Evolutionary conservation across 805 yeast species (phyloP).

Genomic region (Metschnikowia drakensbergensis): DNA sequence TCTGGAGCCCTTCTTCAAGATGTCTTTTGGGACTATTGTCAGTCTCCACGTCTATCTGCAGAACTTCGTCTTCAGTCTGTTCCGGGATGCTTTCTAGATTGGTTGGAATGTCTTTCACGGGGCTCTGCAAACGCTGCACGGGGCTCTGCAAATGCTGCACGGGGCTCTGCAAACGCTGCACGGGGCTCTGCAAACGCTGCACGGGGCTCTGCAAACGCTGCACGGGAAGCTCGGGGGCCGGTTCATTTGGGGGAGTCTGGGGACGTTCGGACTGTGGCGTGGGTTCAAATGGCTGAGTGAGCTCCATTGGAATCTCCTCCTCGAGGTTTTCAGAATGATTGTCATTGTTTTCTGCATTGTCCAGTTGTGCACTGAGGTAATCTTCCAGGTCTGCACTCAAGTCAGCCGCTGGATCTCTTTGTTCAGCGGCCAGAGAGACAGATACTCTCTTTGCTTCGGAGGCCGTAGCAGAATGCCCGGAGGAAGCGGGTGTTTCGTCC

Average conservation of each 20-base stretch:
- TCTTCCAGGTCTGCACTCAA: not conserved
- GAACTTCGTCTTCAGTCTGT: not conserved
- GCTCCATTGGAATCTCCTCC: slow-evolving; percentile 23
- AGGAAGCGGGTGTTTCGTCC: too few relatives aligned
- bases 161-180: not conserved
- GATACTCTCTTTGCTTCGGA: too few relatives aligned
- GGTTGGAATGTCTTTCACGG: not conserved
- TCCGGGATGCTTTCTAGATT: slow-evolving; percentile 2
- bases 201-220: not conserved
- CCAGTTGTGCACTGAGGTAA: not conserved
- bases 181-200: not conserved
- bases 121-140: not conserved
- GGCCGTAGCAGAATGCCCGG: too few relatives aligned
- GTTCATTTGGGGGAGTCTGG: not conserved
- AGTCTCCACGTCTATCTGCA: not conserved
- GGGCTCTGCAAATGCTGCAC: not conserved
- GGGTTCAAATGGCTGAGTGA: slow-evolving; percentile 19
- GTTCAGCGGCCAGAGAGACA: not conserved
- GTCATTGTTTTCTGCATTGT: not conserved
- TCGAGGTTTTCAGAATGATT: not conserved
- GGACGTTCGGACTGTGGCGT: not conserved
- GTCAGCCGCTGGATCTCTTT: not conserved
- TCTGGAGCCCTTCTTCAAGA: not conserved
- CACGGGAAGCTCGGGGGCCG: not conserved
- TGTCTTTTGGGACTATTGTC: not conserved